Percentiles rank a stretch among this genome's conserved stretches.
These are phyloP conservation scores for Penicillium alfredii DNA, from an alignment of 495 filamentous ascomycete species.

Conservation along the genomic window DNA sequence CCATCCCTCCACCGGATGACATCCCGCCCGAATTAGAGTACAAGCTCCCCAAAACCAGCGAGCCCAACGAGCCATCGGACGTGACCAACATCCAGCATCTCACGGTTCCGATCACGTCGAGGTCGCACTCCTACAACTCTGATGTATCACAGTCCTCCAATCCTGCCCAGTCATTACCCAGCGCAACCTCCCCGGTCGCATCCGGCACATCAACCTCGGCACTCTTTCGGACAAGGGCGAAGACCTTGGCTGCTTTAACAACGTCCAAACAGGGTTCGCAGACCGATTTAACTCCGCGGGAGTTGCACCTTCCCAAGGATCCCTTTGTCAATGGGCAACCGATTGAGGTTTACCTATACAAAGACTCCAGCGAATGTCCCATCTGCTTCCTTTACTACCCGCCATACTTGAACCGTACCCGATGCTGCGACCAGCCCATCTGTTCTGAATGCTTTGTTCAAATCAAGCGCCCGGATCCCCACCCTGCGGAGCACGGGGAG, in stretches of 20 bases:
- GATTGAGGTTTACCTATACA: constrained; percentile 88
- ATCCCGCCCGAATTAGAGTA: constrained; percentile 63
- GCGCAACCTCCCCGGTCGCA: constrained; percentile 44
- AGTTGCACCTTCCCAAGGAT: constrained; percentile 74
- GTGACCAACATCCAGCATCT: constrained; percentile 54
- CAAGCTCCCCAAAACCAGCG: constrained; percentile 36
- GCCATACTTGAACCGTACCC: constrained; percentile 89
- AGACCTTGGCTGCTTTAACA: constrained; percentile 80
- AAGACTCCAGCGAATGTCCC: constrained; percentile 83
- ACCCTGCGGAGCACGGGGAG: constrained; percentile 80
- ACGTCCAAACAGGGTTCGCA: constrained; percentile 60
- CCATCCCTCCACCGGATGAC: constrained; percentile 78
- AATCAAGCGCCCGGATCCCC: constrained; percentile 94
- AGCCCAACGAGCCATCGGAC: constrained; percentile 31
- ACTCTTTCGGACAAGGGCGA: constrained; percentile 63
- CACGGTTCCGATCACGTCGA: constrained; percentile 68
- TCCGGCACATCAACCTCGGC: constrained; percentile 57
- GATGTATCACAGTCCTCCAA: constrained; percentile 50
- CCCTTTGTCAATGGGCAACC: constrained; percentile 88
- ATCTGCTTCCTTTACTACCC: constrained; percentile 97
- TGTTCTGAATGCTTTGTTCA: constrained; percentile 99
- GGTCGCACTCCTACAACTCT: constrained; percentile 70
- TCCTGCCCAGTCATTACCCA: constrained; percentile 45
- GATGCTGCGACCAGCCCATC: constrained; percentile 94
- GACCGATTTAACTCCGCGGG: constrained; percentile 64